A percentile compares a stretch with the other conserved stretches of the same genome.
Evolutionary conservation across 352 stramenopile species (phyloP).

Genomic region (Pythium sukuiense): DNA sequence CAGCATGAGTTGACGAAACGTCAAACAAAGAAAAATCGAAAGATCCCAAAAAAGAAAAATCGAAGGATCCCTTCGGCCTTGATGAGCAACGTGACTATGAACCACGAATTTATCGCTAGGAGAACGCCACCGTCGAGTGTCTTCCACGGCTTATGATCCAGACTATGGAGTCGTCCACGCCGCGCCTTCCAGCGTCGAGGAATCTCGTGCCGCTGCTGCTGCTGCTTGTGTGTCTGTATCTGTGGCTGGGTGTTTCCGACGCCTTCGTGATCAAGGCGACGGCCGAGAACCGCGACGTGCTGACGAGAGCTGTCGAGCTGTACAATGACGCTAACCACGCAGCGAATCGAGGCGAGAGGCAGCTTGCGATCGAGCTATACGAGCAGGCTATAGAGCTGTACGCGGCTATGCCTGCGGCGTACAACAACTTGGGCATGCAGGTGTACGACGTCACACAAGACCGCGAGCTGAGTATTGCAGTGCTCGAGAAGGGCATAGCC

Average conservation of each 20-base stretch:
- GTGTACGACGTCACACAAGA: constrained; percentile 30
- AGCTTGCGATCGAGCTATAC: constrained; percentile 37
- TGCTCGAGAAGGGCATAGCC: constrained; percentile 42
- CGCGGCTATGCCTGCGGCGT: constrained; percentile 47
- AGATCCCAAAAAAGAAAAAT: constrained; percentile 12
- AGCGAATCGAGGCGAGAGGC: constrained; percentile 9
- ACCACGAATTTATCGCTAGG: too few relatives aligned
- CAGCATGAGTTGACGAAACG: constrained; percentile 13
- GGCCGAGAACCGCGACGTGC: constrained; percentile 17
- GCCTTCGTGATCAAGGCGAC: constrained; percentile 12
- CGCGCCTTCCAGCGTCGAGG: background rate
- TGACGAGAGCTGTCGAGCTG: constrained; percentile 7
- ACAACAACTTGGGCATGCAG: constrained; percentile 82
- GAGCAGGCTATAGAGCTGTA: constrained; percentile 50
- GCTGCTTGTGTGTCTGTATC: constrained; percentile 6
- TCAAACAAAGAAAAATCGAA: constrained; percentile 2
- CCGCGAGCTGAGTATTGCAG: constrained; percentile 33
- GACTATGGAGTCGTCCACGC: too few relatives aligned
- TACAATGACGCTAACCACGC: constrained; percentile 23
- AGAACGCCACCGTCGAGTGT: too few relatives aligned
- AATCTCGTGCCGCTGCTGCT: background rate
- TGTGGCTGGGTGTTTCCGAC: background rate
- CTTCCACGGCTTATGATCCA: background rate
- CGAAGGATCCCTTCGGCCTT: constrained; percentile 17
- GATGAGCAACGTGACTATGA: background rate